Conservation (phyloP, 805 yeast species). For the Monosporozyma siamensis region DNA sequence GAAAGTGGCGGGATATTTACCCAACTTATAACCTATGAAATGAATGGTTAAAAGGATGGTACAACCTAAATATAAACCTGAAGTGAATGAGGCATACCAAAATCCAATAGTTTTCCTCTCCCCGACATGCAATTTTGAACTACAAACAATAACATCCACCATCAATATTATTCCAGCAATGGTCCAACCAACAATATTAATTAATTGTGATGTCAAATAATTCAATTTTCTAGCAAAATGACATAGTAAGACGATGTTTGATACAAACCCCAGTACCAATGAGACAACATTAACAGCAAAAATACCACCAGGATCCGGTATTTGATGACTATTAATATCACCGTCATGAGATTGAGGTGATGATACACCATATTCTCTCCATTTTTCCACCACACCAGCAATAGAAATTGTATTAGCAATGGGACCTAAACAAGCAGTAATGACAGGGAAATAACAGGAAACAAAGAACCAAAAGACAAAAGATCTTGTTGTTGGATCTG, state of each 20-base stretch:
- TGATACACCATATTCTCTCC: constrained; percentile 37
- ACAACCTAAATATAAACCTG: constrained; percentile 51
- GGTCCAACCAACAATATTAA: constrained; percentile 58
- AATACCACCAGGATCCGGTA: constrained; percentile 34
- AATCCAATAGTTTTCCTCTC: constrained; percentile 47
- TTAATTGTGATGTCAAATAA: constrained; percentile 51
- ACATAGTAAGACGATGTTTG: constrained; percentile 59
- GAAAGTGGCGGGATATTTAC: constrained; percentile 61
- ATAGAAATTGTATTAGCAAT: constrained; percentile 65
- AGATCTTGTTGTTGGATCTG: constrained; percentile 17
- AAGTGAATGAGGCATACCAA: constrained; percentile 69
- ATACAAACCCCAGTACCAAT: constrained; percentile 52
- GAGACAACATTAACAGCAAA: constrained; percentile 53
- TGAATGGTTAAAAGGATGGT: constrained; percentile 45
- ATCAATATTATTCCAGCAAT: constrained; percentile 47
- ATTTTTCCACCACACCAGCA: constrained; percentile 58
- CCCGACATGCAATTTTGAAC: constrained; percentile 6
- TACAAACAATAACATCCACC: constrained; percentile 29
- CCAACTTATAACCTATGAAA: constrained; percentile 47
- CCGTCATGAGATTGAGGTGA: constrained; percentile 5
- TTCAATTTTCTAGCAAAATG: constrained; percentile 54
- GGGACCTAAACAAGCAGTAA: constrained; percentile 75
- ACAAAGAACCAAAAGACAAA: constrained; percentile 49
- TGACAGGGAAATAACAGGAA: constrained; percentile 62
- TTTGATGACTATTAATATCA: background rate